Evolutionary conservation across 768 basidiomycete genomes (phyloP).

Genomic region (Hygrophoropsis aurantiaca): DNA sequence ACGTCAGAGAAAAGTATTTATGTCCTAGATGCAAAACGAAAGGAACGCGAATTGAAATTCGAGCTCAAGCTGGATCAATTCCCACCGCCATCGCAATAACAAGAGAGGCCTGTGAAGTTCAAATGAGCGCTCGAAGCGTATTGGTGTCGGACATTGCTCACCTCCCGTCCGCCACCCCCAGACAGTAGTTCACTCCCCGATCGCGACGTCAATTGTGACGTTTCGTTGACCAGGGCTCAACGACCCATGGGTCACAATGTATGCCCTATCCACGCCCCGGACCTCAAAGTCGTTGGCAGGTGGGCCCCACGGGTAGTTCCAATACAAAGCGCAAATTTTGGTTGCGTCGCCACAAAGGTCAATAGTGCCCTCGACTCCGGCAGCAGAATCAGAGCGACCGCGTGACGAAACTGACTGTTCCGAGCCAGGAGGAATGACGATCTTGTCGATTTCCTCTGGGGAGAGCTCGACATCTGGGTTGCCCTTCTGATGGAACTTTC

Average conservation of each 20-base stretch:
- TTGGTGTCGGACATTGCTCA: too few relatives aligned
- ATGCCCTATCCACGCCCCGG: not conserved
- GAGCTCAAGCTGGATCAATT: too few relatives aligned
- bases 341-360: constrained; percentile 6
- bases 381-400: constrained; percentile 2
- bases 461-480: constrained; percentile 1
- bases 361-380: constrained; percentile 10
- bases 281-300: constrained; percentile 3
- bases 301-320: constrained; percentile 4
- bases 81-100: too few relatives aligned
- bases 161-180: too few relatives aligned
- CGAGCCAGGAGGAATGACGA: constrained; percentile 1
- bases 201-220: not conserved
- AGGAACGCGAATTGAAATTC: too few relatives aligned
- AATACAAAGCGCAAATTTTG: constrained; percentile 8
- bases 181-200: not conserved
- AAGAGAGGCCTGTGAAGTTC: too few relatives aligned
- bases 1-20: too few relatives aligned
- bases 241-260: not conserved
- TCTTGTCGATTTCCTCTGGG: constrained; percentile 1
- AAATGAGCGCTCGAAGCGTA: too few relatives aligned
- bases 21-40: too few relatives aligned
- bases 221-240: not conserved
- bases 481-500: constrained; percentile 2
- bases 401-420: constrained; percentile 2